Base-by-base conservation (phyloP, 805 yeast genomes). In the Metschnikowia lochheadii region DNA sequence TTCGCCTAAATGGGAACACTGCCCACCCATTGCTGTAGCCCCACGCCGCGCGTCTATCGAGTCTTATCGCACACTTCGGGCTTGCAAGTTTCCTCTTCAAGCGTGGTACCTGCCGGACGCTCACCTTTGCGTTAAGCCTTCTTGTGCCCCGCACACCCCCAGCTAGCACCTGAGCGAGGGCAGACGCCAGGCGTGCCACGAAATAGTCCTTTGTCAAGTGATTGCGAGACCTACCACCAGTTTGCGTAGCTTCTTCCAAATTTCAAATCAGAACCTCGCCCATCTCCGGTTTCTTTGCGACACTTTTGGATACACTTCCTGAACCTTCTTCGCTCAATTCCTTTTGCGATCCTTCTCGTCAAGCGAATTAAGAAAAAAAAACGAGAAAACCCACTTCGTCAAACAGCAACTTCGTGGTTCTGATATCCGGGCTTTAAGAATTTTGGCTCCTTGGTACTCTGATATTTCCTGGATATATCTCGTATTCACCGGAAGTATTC, bases 11-110 rank as follows among this genome's bases (percentile, higher is more conserved):
- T 20, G 3, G 23, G 26, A 14, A 37, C 14, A 7, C 26, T 13
- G 40, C 26, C 26, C 20, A 38, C 32, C 18, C 31, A 17, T 39
- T 23, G 40, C 31, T 5, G 41, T 23, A 39, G 29, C 31, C 41
- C 17, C 41, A 21, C 46, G 18, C 17, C 40, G 46, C 37, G 40
- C 40, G 32, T 36, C 33, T 43, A 39, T 17, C 43, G 34, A 26
- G 43, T 23, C 46, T 44, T 44, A 44, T 44, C 46, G 46, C 32
- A 40, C 35, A 15, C 40, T 37, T 37, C 26, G 40, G 40, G 33
- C 40, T 36, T 15, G 46, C 20, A 14, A 21, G 33, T 36, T 21
- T 35, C 40, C 46, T 6, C 26, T 21, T 44, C 32, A 21, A 39
- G 46, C 21, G 40, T n/a, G 40, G 33, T 34, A n/a, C 20, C 46